Evolutionary conservation across 2,329 filamentous ascomycete species (phyloP).

Genomic region (Macrophomina phaseolina): DNA sequence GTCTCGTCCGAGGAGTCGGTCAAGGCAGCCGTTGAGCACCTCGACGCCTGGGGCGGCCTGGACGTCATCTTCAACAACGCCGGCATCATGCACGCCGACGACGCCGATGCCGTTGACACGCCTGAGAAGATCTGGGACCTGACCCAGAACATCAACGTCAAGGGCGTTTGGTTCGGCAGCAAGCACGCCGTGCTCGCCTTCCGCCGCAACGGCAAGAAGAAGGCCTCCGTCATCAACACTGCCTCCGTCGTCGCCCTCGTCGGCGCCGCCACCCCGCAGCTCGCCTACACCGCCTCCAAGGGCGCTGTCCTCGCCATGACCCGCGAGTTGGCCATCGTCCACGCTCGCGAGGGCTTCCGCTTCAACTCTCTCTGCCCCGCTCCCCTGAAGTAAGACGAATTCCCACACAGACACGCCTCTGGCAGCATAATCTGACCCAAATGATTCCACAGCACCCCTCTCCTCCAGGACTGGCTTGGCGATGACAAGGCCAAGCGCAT

Average conservation of each 20-base stretch:
- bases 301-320: conserved; percentile 90
- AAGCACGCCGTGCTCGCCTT: conserved; percentile 88
- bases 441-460: conserved; percentile 66
- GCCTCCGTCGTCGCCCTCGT: conserved; percentile 88
- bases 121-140: conserved; percentile 93
- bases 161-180: conserved; percentile 96
- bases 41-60: conserved; percentile 85
- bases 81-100: conserved; percentile 88
- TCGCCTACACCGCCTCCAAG: conserved; percentile 94
- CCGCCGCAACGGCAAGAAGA: conserved; percentile 78
- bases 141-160: conserved; percentile 93
- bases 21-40: conserved; percentile 71
- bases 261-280: conserved; percentile 83
- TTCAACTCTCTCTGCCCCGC: conserved; percentile 93
- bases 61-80: conserved; percentile 98
- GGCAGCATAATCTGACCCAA: too few species aligned
- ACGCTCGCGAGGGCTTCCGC: conserved; percentile 85
- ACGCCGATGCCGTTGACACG: conserved; percentile 72
- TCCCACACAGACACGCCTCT: too few species aligned
- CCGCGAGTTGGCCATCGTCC: conserved; percentile 87
- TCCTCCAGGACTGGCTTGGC: conserved; percentile 92
- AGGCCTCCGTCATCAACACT: conserved; percentile 88
- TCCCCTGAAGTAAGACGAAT: conserved; percentile 72
- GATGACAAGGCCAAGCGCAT: conserved; percentile 82
- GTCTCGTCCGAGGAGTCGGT: conserved; percentile 86